phyloP scores from a whole-genome alignment of 164 flowering plant genomes.

The Berberis thunbergii region DNA sequence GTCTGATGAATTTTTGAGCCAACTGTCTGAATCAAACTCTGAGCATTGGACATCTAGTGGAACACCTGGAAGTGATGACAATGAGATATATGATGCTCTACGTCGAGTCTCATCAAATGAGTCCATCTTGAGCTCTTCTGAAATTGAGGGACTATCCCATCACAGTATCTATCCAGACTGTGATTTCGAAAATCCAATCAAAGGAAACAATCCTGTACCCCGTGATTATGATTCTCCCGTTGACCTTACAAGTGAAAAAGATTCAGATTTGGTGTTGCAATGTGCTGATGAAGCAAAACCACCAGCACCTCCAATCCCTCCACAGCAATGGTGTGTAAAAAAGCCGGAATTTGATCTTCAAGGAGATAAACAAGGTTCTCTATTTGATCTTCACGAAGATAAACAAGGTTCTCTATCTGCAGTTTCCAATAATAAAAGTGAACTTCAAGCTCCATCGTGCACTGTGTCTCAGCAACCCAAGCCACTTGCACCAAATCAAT shows the following conservation, averaged over 20 bases:
- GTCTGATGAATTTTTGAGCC: constrained; percentile 55
- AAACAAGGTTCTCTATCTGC: constrained; percentile 22
- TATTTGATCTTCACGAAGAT: constrained; percentile 23
- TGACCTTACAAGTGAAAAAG: constrained; percentile 40
- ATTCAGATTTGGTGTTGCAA: constrained; percentile 11
- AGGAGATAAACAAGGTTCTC: constrained; percentile 18
- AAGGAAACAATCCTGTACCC: constrained; percentile 17
- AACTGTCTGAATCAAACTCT: constrained; percentile 58
- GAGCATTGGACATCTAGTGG: constrained; percentile 71
- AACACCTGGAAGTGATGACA: constrained; percentile 29
- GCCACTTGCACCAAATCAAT: constrained; percentile 22
- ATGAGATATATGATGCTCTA: constrained; percentile 41
- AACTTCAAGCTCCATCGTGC: constrained; percentile 16
- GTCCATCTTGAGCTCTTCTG: constrained; percentile 36
- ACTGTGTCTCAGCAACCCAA: constrained; percentile 18
- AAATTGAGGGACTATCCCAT: constrained; percentile 18
- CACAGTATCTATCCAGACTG: constrained; percentile 8
- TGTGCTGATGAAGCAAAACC: constrained; percentile 23
- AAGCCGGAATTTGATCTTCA: constrained; percentile 18
- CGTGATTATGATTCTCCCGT: constrained; percentile 16
- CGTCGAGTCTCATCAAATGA: constrained; percentile 39
- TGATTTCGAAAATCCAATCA: constrained; percentile 12
- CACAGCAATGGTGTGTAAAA: constrained; percentile 39
- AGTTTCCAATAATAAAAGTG: constrained; percentile 12
- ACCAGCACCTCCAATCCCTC: constrained; percentile 59